Evolutionary conservation across 164 flowering plant species (phyloP), one percentile per base, ranked within the genome.

Genomic region (Tinospora cordifolia): DNA sequence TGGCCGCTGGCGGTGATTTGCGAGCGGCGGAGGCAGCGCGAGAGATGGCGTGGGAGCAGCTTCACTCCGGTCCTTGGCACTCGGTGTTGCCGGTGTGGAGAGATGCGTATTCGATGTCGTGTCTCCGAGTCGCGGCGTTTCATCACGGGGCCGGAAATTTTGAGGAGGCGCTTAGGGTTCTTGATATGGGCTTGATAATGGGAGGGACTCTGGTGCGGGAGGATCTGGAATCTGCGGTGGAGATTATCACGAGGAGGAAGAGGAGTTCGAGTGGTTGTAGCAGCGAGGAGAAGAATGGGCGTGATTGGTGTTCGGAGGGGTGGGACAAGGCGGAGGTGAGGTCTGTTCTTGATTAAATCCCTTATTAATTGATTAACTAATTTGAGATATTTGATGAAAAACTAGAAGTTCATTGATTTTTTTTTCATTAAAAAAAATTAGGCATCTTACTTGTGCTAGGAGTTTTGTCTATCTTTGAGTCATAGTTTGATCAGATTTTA

Each of bases 31-130:
- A 94, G 87, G 88, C 86, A 26, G 90, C 96, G 57, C 72, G 82
- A 3, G 99, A 94, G 79, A 89, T 92, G 93, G 98, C 97, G 25
- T 94, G 97, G 99, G 99, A 94, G 86, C 99, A 92, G 80, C 91
- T 94, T 13, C 99, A 92, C 79, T 88, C 90, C 0, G 97, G 99
- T 1, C 99, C 98, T 1, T 90, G 99, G 98, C 86, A 88, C 82
- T 86, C 94, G 0, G 94, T 92, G n/a, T 74, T 85, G 0, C 92
- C 94, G 0, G 81, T 87, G 0, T 94, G 97, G 98, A 82, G 98
- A 19, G 97, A 94, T 67, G 99, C 98, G 44, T 94, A 89, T 77
- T 84, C 98, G 8, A 86, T 92, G 95, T 88, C 98, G 30, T 94
- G 96, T 79, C 83, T 94, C 38, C 82, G 77, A 67, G 84, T 89